These are phyloP conservation scores for Mycena albidolilacea DNA, from an alignment of 768 basidiomycete genomes.

Conservation along the genomic window DNA sequence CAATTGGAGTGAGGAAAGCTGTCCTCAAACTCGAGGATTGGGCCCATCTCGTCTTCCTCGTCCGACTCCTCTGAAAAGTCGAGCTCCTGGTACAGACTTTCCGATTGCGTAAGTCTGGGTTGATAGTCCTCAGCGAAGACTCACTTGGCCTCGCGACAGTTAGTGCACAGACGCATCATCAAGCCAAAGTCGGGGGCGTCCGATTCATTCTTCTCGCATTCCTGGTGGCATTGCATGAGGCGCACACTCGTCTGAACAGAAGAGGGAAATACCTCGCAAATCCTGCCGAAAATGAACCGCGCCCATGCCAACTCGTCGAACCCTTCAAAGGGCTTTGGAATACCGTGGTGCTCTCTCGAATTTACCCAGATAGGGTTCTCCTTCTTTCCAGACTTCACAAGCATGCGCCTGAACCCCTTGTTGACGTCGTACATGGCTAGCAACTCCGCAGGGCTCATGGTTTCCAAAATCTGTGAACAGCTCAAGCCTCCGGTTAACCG, in stretches of 20 bases:
- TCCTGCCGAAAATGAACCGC: constrained; percentile 8
- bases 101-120: neutral
- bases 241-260: too few species aligned
- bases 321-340: constrained; percentile 12
- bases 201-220: too few species aligned
- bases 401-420: constrained; percentile 7
- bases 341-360: constrained; percentile 17
- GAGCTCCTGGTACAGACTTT: neutral
- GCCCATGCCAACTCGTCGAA: constrained; percentile 9
- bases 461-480: neutral
- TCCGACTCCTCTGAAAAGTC: constrained; percentile 8
- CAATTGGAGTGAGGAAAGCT: constrained; percentile 11
- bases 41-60: neutral
- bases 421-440: constrained; percentile 13
- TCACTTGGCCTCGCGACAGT: too few species aligned
- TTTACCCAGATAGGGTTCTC: neutral
- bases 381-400: neutral
- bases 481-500: too few species aligned
- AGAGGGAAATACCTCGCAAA: neutral
- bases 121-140: too few species aligned
- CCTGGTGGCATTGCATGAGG: too few species aligned
- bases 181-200: too few species aligned
- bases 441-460: constrained; percentile 12
- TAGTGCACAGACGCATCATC: too few species aligned
- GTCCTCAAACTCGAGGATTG: constrained; percentile 5